Conservation (phyloP, 306 rosid genomes). For the Quillaja saponaria region DNA sequence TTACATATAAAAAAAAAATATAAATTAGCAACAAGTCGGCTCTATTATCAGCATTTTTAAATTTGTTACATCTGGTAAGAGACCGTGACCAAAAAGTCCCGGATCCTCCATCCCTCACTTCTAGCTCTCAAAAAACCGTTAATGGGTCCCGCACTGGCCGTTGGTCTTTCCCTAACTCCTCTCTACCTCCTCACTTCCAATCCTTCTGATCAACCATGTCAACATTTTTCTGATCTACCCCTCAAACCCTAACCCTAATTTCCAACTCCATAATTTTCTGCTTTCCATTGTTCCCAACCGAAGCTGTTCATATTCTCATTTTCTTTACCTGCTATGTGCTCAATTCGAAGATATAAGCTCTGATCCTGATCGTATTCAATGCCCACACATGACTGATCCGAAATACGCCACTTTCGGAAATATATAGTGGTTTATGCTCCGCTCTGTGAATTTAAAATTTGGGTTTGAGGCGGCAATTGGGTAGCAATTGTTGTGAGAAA, state of each 20-base stretch:
- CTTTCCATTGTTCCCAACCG: neutral
- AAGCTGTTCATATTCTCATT: neutral
- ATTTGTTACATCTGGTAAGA: too few species aligned
- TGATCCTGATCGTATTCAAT: neutral
- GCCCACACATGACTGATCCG: constrained; percentile 12
- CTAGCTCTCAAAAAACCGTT: constrained; percentile 30
- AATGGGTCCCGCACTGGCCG: constrained; percentile 34
- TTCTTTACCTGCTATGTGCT: neutral
- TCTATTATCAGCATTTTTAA: too few species aligned
- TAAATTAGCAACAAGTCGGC: too few species aligned
- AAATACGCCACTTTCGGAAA: neutral
- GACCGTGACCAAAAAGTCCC: too few species aligned
- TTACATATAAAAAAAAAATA: too few species aligned
- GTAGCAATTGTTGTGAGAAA: constrained; percentile 26
- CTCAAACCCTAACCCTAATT: constrained; percentile 31
- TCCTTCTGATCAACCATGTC: neutral
- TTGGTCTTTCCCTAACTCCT: constrained; percentile 25
- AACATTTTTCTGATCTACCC: constrained; percentile 18
- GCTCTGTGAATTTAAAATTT: constrained; percentile 20
- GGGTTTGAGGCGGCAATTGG: constrained; percentile 20
- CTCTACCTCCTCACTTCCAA: constrained; percentile 5
- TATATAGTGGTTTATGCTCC: constrained; percentile 5
- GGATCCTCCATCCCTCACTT: too few species aligned
- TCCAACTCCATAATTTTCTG: neutral
- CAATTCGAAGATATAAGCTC: neutral